phyloP scores from a whole-genome alignment of 1,139 yeast genomes.

The Kodamaea ohmeri region DNA sequence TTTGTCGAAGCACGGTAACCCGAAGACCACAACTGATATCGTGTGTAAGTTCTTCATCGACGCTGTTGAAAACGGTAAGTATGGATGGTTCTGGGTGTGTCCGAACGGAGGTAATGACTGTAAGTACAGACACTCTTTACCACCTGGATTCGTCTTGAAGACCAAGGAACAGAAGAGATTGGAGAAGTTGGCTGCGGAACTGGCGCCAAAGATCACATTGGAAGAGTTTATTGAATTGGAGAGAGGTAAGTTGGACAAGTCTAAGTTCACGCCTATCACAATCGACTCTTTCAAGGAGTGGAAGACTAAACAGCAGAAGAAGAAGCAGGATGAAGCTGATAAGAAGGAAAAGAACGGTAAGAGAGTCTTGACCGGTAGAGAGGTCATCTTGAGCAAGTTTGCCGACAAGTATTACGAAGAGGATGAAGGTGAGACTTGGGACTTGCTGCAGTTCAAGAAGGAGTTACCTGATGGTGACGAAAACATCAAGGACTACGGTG shows the following conservation, averaged over 20 bases:
- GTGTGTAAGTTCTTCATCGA: slow-evolving; percentile 93
- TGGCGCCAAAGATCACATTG: slow-evolving; percentile 85
- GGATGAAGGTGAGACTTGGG: slow-evolving; percentile 64
- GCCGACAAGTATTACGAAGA: slow-evolving; percentile 59
- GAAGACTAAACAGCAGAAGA: slow-evolving; percentile 68
- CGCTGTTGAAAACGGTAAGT: slow-evolving; percentile 95
- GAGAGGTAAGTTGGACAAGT: slow-evolving; percentile 77
- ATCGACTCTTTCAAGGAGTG: slow-evolving; percentile 78
- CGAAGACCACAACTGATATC: slow-evolving; percentile 88
- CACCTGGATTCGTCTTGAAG: slow-evolving; percentile 94
- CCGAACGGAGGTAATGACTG: slow-evolving; percentile 93
- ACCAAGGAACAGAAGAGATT: slow-evolving; percentile 92
- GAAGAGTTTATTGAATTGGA: slow-evolving; percentile 96
- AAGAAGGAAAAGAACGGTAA: slow-evolving; percentile 45
- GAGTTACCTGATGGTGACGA: slow-evolving; percentile 40
- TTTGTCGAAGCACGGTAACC: slow-evolving; percentile 90
- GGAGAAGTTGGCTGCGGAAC: slow-evolving; percentile 82
- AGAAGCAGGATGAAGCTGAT: slow-evolving; percentile 58
- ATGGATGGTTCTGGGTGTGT: slow-evolving; percentile 99
- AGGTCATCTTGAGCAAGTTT: slow-evolving; percentile 72
- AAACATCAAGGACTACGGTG: slow-evolving; percentile 58
- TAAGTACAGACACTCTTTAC: slow-evolving; percentile 94
- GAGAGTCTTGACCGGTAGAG: slow-evolving; percentile 69
- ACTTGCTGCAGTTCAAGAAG: slow-evolving; percentile 61
- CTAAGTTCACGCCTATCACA: slow-evolving; percentile 83